A percentile compares a stretch with the other conserved stretches of the same genome.
Evolutionary conservation across 73 alveolate species (phyloP).

Genomic region (Stentor coeruleus): DNA sequence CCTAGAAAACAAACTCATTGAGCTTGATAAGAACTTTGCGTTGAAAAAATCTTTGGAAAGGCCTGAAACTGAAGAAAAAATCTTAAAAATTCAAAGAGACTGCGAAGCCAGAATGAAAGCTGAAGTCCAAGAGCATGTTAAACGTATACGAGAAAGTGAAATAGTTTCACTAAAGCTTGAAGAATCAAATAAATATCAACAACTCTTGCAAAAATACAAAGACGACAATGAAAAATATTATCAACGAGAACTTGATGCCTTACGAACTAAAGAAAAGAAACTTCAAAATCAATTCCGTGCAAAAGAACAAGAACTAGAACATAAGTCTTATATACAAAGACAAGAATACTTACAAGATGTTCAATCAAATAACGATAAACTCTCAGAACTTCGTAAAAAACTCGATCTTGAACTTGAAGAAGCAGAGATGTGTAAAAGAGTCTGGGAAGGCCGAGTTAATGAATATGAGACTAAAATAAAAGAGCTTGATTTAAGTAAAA

Average conservation of each 20-base stretch:
- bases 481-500: constrained; percentile 37
- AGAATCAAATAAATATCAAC: constrained; percentile 51
- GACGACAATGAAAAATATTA: constrained; percentile 51
- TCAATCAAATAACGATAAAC: constrained; percentile 42
- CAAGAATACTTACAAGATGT: constrained; percentile 44
- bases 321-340: constrained; percentile 45
- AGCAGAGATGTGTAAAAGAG: constrained; percentile 37
- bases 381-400: constrained; percentile 40
- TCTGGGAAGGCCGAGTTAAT: constrained; percentile 27
- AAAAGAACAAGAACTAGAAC: constrained; percentile 52
- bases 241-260: constrained; percentile 44
- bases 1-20: constrained; percentile 47
- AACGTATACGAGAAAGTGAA: constrained; percentile 53
- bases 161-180: constrained; percentile 42
- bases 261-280: constrained; percentile 45
- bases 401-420: constrained; percentile 50
- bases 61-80: constrained; percentile 53
- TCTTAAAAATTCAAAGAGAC: constrained; percentile 56
- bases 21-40: constrained; percentile 29
- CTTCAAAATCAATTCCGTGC: constrained; percentile 35
- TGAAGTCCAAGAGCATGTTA: constrained; percentile 52
- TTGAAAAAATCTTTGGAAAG: constrained; percentile 47
- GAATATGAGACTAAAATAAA: constrained; percentile 43
- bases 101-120: constrained; percentile 41
- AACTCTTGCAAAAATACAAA: constrained; percentile 46